Percentiles rank a stretch among this genome's conserved stretches.
Conservation (phyloP, 106 monocot genomes). For the Narthecium ossifragum region DNA sequence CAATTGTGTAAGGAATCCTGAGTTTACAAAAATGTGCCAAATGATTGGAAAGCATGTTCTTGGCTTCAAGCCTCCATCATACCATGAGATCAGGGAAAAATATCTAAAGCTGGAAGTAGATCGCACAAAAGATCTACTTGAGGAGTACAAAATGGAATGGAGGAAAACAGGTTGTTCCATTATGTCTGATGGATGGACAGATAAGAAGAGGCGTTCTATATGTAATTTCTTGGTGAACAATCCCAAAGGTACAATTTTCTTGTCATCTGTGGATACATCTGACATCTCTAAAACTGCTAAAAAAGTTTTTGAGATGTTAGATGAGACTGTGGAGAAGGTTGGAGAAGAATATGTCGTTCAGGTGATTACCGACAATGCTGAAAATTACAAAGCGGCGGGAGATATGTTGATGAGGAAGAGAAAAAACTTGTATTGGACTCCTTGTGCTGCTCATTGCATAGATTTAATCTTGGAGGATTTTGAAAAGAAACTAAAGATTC, state of each 20-base stretch:
- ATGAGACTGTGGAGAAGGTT: too few species aligned
- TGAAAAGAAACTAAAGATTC: not conserved
- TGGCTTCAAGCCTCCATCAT: too few species aligned
- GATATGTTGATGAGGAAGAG: constrained; percentile 1
- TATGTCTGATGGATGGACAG: not conserved
- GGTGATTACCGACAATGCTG: not conserved
- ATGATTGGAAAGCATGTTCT: too few species aligned
- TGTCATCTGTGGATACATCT: too few species aligned
- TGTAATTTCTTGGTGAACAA: constrained; percentile 3
- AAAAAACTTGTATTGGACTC: constrained; percentile 5
- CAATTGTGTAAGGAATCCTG: too few species aligned
- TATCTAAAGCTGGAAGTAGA: too few species aligned
- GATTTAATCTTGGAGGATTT: not conserved
- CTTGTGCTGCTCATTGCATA: constrained; percentile 2
- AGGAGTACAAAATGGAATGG: not conserved
- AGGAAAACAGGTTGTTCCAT: constrained; percentile 2
- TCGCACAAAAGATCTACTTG: too few species aligned
- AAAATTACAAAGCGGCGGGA: not conserved
- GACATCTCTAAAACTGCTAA: too few species aligned
- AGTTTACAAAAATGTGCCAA: too few species aligned
- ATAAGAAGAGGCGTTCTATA: not conserved
- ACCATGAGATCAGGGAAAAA: too few species aligned
- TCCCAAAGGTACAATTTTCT: not conserved
- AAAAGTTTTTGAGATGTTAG: too few species aligned
- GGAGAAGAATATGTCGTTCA: not conserved